Evolutionary conservation across 2,329 filamentous ascomycete species (phyloP).

Genomic region (Cladosporium colombiae): DNA sequence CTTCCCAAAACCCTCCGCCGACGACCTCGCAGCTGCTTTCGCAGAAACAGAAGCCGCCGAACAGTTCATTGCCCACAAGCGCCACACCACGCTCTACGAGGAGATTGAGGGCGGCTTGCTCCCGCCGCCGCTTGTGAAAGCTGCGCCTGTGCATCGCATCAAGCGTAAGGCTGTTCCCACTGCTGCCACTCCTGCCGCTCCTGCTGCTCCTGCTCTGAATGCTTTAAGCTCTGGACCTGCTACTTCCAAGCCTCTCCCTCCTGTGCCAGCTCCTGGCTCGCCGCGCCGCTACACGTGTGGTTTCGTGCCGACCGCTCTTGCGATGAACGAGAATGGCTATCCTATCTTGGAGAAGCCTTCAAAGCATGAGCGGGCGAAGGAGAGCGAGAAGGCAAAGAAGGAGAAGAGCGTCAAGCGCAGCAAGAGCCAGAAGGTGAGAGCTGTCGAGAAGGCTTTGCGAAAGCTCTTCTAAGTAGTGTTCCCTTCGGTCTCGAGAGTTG

Average conservation of each 20-base stretch:
- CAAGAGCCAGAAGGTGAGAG: neutral
- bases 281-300: conserved; percentile 10
- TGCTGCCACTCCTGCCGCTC: neutral
- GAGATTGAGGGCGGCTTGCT: conserved; percentile 3
- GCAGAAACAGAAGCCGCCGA: conserved; percentile 8
- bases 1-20: neutral
- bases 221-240: neutral
- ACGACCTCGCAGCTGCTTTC: conserved; percentile 8
- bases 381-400: neutral
- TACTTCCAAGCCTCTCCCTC: neutral
- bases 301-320: neutral
- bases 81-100: conserved; percentile 15
- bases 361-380: conserved; percentile 13
- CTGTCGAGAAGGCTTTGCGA: neutral
- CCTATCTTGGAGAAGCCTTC: neutral
- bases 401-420: neutral
- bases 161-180: conserved; percentile 5
- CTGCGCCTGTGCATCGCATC: neutral
- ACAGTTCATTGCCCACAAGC: neutral
- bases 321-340: conserved; percentile 17
- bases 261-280: neutral
- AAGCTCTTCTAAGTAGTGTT: neutral
- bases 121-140: neutral
- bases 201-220: neutral
- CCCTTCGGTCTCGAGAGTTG: neutral